Evolutionary conservation across 768 basidiomycete genomes (phyloP).

Genomic region (Xanthoconium stramineum): DNA sequence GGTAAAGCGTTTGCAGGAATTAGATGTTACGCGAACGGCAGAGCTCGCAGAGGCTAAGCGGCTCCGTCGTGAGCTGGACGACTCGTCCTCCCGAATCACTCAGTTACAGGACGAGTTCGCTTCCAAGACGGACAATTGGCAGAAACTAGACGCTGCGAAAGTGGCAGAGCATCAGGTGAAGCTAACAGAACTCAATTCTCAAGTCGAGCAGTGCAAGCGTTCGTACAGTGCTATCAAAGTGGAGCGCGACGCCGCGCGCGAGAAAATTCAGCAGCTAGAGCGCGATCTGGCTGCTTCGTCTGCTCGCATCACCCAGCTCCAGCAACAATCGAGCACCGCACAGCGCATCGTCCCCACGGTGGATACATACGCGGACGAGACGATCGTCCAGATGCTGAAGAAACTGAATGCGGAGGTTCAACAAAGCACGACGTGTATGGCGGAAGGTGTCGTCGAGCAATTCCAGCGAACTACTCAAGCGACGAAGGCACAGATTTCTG

Average conservation of each 20-base stretch:
- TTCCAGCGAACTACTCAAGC: no score
- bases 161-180: background rate
- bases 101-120: background rate
- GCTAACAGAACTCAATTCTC: no score
- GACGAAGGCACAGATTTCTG: no score
- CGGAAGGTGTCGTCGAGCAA: no score
- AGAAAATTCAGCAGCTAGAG: background rate
- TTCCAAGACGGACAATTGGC: background rate
- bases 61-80: no score
- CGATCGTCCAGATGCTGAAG: no score
- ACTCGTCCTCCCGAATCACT: background rate
- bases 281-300: background rate
- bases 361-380: no score
- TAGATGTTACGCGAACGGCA: background rate
- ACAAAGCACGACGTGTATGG: no score
- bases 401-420: no score
- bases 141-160: background rate
- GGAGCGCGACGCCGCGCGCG: background rate
- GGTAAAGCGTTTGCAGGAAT: no score
- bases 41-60: background rate
- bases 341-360: no score
- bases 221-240: background rate
- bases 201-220: background rate
- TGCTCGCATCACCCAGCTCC: background rate
- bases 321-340: background rate